Conservation (phyloP, 2,329 filamentous ascomycete species). For the Drechslerella dactyloides region DNA sequence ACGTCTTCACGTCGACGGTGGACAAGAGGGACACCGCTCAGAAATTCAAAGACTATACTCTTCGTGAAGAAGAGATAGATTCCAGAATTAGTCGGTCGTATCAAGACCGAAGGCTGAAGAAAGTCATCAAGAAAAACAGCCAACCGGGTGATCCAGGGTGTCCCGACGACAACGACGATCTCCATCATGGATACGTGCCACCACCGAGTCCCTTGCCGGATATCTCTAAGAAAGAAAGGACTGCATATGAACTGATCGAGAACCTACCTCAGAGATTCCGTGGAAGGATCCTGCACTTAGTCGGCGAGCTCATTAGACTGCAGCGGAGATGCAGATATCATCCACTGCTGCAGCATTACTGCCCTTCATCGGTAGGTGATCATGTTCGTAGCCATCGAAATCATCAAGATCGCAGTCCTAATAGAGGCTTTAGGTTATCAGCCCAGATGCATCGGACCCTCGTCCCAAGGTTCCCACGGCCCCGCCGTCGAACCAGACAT, state of each 20-base stretch:
- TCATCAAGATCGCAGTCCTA: slow-evolving; percentile 49
- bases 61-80: slow-evolving; percentile 82
- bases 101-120: slow-evolving; percentile 33
- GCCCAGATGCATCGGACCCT: slow-evolving; percentile 48
- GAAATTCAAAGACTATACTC: slow-evolving; percentile 80
- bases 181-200: slow-evolving; percentile 24
- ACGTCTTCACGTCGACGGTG: slow-evolving; percentile 79
- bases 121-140: slow-evolving; percentile 29
- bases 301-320: slow-evolving; percentile 71
- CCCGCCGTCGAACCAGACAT: slow-evolving; percentile 3
- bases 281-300: slow-evolving; percentile 67
- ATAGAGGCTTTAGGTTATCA: slow-evolving; percentile 48
- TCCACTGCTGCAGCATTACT: slow-evolving; percentile 81
- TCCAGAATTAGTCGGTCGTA: slow-evolving; percentile 51
- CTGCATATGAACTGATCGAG: slow-evolving; percentile 29
- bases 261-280: slow-evolving; percentile 62
- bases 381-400: slow-evolving; percentile 34
- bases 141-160: slow-evolving; percentile 2
- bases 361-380: slow-evolving; percentile 64
- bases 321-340: slow-evolving; percentile 79
- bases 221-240: slow-evolving; percentile 29
- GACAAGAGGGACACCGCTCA: slow-evolving; percentile 72
- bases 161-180: slow-evolving; percentile 30
- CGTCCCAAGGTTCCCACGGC: slow-evolving; percentile 49
- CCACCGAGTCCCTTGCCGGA: slow-evolving; percentile 24